Conservation (phyloP, 2,329 filamentous ascomycete genomes). For the Raffaelea arxii region DNA sequence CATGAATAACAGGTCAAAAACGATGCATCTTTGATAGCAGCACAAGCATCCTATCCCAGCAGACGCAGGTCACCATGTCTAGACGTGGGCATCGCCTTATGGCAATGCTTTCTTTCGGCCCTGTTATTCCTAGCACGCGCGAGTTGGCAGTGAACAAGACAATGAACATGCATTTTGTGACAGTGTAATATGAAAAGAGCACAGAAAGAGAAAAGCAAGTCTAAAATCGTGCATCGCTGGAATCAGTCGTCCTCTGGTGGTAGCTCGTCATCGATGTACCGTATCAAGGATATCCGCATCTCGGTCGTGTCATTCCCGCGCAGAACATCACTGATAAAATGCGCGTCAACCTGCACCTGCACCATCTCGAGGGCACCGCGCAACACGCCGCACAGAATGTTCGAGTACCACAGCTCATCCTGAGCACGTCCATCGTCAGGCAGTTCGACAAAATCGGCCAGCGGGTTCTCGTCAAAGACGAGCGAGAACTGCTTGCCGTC, state of each 20-base stretch:
- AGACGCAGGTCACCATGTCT: too few species aligned
- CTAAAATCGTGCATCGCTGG: not conserved
- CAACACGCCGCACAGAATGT: slow-evolving; percentile 89
- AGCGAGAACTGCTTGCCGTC: slow-evolving; percentile 96
- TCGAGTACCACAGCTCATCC: slow-evolving; percentile 97
- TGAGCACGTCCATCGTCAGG: slow-evolving; percentile 93
- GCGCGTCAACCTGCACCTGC: slow-evolving; percentile 97
- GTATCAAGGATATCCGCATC: slow-evolving; percentile 84
- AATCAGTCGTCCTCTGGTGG: slow-evolving; percentile 85
- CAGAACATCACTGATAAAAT: slow-evolving; percentile 89
- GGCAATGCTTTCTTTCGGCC: too few species aligned
- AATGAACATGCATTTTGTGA: not conserved
- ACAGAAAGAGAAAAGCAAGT: not conserved
- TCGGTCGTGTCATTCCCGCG: slow-evolving; percentile 93
- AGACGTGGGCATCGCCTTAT: too few species aligned
- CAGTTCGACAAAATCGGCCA: slow-evolving; percentile 94
- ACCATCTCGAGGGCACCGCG: slow-evolving; percentile 95
- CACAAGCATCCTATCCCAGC: too few species aligned
- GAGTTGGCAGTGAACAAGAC: too few species aligned
- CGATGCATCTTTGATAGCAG: too few species aligned
- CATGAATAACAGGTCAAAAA: too few species aligned
- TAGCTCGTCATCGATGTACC: slow-evolving; percentile 96
- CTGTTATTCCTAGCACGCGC: too few species aligned
- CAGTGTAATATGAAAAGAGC: slow-evolving; percentile 1
- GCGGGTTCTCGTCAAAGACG: slow-evolving; percentile 91